Evolutionary conservation across 2,329 filamentous ascomycete species (phyloP), one percentile per base, ranked within the genome.

Genomic region (Aspergillus caelatus): DNA sequence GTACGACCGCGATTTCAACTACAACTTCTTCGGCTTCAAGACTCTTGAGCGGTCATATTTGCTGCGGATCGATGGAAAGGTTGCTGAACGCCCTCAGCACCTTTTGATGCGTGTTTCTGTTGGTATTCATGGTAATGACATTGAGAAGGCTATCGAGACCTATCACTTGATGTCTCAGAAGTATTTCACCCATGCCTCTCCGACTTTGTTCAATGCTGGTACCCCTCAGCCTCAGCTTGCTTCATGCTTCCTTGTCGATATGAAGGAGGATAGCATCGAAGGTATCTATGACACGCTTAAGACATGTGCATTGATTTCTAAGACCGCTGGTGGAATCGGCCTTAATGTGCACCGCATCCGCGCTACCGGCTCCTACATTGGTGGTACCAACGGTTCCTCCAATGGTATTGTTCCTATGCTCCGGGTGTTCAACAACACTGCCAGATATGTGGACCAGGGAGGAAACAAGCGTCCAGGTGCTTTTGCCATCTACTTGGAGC

Each of bases 1-100:
- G 74, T 99, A 98, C 75, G 95, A 99, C 83, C 91, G 95, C 72
- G 95, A 99, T 79, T 99, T 99, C 87, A 97, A 98, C 87, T 99
- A 99, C 85, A 95, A 99, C 84, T 99, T 96, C 84, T 99, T 99
- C 75, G 95, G 95, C 68, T 99, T 99, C 89, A 99, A 99, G 88
- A 99, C 95, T 9, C 85, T 99, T 45, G 95, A 99, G 85, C 90
- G 95, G 65, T 99, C 95, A 75, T 99, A 99, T 77, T 90, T 99
- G 58, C 89, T 99, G 71, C 94, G 96, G 77, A 91, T 98, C 70
- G 88, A 97, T 74, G 94, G 93, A 78, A 96, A 97, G 83, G 93
- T 98, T 76, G 94, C 94, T 58, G 95, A 99, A 84, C 89, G 95
- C 74, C 95, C 95, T 52, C 95, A 99, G 82, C 95, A 99, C 84